phyloP scores from a whole-genome alignment of 208 protist genomes.

The Trypanosoma conorhini region DNA sequence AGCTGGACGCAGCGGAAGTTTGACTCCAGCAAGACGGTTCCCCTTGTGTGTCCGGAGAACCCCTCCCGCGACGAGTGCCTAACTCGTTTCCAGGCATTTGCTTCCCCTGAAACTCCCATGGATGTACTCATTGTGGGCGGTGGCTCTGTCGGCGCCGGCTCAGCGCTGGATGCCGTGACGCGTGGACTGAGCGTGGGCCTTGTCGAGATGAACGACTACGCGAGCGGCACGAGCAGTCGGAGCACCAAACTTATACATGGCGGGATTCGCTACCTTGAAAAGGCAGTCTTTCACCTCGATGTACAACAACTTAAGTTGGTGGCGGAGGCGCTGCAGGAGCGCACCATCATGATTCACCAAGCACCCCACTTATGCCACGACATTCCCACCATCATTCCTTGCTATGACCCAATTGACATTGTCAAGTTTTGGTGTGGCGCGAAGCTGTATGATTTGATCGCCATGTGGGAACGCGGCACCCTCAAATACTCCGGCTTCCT shows the following conservation, averaged over 20 bases:
- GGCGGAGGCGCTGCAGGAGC: constrained; percentile 90
- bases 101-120: constrained; percentile 60
- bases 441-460: constrained; percentile 92
- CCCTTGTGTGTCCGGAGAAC: constrained; percentile 38
- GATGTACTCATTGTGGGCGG: constrained; percentile 96
- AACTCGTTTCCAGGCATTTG: constrained; percentile 40
- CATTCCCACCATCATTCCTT: constrained; percentile 93
- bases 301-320: constrained; percentile 90
- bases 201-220: constrained; percentile 96
- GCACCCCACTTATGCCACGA: constrained; percentile 92
- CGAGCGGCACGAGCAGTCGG: constrained; percentile 93
- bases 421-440: constrained; percentile 82
- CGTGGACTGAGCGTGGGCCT: constrained; percentile 93
- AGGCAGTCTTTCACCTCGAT: constrained; percentile 86
- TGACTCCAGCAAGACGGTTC: constrained; percentile 35
- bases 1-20: constrained; percentile 81
- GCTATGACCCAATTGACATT: constrained; percentile 88
- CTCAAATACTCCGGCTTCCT: constrained; percentile 87
- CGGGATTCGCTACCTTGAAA: constrained; percentile 97
- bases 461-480: constrained; percentile 71
- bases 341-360: constrained; percentile 93
- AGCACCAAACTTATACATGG: constrained; percentile 98
- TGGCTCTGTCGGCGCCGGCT: constrained; percentile 93
- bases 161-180: constrained; percentile 93
- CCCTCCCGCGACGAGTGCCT: constrained; percentile 68